Evolutionary conservation across 306 rosid genomes (phyloP), one percentile per base, ranked within the genome.

Genomic region (Sesbania bispinosa): DNA sequence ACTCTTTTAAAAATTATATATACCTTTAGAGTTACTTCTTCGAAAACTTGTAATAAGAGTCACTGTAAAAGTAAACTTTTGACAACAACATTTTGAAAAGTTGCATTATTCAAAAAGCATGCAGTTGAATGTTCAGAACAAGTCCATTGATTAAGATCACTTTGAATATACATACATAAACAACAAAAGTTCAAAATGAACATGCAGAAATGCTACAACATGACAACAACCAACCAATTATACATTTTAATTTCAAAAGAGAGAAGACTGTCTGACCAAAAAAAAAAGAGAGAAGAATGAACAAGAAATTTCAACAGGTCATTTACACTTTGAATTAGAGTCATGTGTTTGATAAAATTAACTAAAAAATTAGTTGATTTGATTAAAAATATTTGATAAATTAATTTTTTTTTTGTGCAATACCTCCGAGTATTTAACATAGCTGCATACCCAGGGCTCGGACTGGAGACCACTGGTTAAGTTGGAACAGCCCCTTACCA

Each of bases 31-130:
- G 79, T 79, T 67, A 73, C 83, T 79, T 79, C 79, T 73, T 73
- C 83, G 59, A 67, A 79, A 73, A 79, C 83, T 79, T 79, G 79
- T 50, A 41, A 78, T 70, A 45, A 73, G 76, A 79, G 79, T 73
- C 72, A 59, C 79, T 79, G 79, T 79, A 74, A 73, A 79, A 79
- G 83, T 79, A 50, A 79, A 67, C 83, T 79, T 79, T 79, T 74
- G 79, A 72, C 65, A 60, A 79, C 59, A 79, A 79, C 66, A 60
- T 59, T 58, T 79, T 73, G 72, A 79, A 79, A 79, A 73, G 83
- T 73, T 79, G 83, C 79, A 79, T 79, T 79, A 74, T 79, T 79
- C 83, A 38, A 79, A 79, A 79, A 79, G 79, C 83, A 73, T 73
- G 83, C 83, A 79, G 76, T 73, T 79, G 79, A 79, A 79, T 73